phyloP scores from a whole-genome alignment of 306 rosid genomes.

The Albizia julibrissin region DNA sequence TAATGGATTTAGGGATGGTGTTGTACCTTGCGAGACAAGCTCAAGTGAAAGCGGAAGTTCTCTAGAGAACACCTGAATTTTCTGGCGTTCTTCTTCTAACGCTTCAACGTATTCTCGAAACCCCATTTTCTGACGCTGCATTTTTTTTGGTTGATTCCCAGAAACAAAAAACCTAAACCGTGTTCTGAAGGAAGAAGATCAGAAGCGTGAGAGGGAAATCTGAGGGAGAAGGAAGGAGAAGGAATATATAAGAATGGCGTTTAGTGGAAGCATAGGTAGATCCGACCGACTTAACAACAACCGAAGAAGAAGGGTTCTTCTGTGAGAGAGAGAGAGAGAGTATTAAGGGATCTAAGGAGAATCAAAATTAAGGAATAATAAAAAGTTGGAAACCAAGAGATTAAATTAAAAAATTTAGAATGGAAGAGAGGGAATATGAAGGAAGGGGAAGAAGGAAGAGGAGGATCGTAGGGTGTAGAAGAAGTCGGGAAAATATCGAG shows the following conservation, averaged over 20 bases:
- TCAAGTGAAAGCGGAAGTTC: conserved; percentile 89
- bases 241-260: conserved; percentile 40
- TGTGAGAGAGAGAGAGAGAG: neutral
- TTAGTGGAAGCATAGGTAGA: conserved; percentile 38
- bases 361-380: conserved; percentile 70
- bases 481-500: conserved; percentile 40
- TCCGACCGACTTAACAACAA: conserved; percentile 43
- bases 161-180: neutral
- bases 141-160: conserved; percentile 41
- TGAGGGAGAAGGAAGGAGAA: conserved; percentile 6
- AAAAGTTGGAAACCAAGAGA: conserved; percentile 34
- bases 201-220: conserved; percentile 14
- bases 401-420: neutral
- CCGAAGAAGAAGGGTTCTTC: neutral
- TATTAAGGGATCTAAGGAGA: conserved; percentile 70
- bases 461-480: conserved; percentile 34
- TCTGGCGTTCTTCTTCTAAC: conserved; percentile 62
- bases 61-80: conserved; percentile 70
- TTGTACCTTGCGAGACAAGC: conserved; percentile 74
- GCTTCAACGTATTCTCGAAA: conserved; percentile 59
- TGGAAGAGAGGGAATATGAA: neutral
- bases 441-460: neutral
- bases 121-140: conserved; percentile 53
- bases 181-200: neutral
- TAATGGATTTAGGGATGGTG: neutral